Base-by-base conservation (phyloP, 495 filamentous ascomycete genomes). In the Cenococcum geophilum region DNA sequence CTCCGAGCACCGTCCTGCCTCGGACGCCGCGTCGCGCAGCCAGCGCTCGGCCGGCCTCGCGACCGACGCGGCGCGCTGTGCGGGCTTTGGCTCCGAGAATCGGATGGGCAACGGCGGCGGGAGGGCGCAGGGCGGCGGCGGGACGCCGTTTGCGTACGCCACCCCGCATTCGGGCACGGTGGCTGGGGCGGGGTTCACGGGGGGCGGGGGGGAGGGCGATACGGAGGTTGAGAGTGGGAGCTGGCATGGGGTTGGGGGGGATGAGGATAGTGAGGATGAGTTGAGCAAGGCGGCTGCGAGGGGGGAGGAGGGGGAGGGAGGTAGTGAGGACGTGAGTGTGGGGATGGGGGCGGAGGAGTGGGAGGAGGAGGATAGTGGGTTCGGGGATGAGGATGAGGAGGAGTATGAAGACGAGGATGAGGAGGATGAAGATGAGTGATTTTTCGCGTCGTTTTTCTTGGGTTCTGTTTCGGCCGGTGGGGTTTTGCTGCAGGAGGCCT, bases 141-240 rank as follows among this genome's bases (percentile, higher is more conserved):
- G 21, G 1, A 51, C 48, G 48, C 48, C 48, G 14, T 51, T 51
- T 22, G 48, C 48, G 48, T 55, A 55, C 25, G 52, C 52, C 11
- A 55, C 52, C 22, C 52, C 52, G 52, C 35, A 55, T 51, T 51
- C 48, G 27, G 35, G 52, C n/a, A n/a, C n/a, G n/a, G n/a, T n/a
- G 27, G 22, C 52, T 5, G 52, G 52, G 2, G 5, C n/a, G 16
- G 27, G 27, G 52, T n/a, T 55, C 9, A 27, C 14, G 16, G 52
- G 21, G 16, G 52, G 52, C 8, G 5, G 8, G 5, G 22, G 16
- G 3, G 52, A 14, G 35, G 52, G 52, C 12, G 52, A 55, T 40
- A 55, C 52, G 25, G 27, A 55, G 52, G 52, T 22, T 4, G 52
- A 55, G n/a, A 55, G 5, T 35, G 52, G n/a, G 23, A 34, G 48